Evolutionary conservation across 768 basidiomycete species (phyloP), one percentile per base, ranked within the genome.

Genomic region (Lentinula sp.): DNA sequence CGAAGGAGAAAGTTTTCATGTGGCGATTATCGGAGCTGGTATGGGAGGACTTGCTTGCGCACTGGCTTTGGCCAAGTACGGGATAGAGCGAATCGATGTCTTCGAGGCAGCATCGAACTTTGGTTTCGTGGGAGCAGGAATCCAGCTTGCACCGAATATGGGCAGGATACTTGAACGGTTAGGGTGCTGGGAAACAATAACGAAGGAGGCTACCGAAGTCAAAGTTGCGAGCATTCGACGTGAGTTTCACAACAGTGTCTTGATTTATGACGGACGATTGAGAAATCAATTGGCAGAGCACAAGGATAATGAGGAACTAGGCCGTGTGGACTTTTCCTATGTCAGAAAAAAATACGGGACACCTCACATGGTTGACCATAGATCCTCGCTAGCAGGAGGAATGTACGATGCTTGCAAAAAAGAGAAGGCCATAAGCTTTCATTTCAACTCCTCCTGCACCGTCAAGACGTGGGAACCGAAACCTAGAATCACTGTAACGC

Each of bases 141-240:
- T 76, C 51, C 74, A 76, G 64, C 65, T 75, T 32, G 69, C 73
- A 3, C 72, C 74, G 10, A 76, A 76, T 57, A 66, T 75, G 15
- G 65, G 69, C 3, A 65, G 73, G 7, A 65, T 72, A 51, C 63
- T 74, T 16, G 61, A 70, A 16, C 50, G 62, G n/a, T 67, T 71
- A n/a, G 73, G 72, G 15, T 65, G 72, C 8, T 65, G 73, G 60
- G 65, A 72, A 9, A 56, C 67, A 23, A 65, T 73, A 18, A 63
- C 63, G 37, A 49, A 57, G 15, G 69, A 73, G 37, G 71, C 70
- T 2, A 71, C 73, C 0, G 66, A 70, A 0, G 57, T 74, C 34
- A 67, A 69, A 46, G 62, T 62, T 35, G 66, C 66, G 8, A 69
- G 65, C 42, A 66, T 76, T 18, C 63, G 72, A 4, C 68, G 73